Evolutionary conservation across 352 stramenopile genomes (phyloP), one percentile per base, ranked within the genome.

Genomic region (Globisporangium alternatum): DNA sequence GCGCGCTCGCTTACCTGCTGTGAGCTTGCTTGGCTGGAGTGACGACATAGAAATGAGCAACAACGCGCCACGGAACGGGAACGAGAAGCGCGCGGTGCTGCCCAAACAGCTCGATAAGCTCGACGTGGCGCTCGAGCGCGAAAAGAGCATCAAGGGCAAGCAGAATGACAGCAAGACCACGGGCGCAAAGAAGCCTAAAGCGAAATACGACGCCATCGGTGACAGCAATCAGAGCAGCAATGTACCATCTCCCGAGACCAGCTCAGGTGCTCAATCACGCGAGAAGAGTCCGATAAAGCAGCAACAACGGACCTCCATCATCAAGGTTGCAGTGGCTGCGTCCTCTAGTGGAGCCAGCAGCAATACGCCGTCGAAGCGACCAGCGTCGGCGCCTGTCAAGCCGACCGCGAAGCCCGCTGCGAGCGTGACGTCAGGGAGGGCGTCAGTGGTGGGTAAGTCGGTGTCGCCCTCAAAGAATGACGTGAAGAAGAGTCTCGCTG

Each of bases 81-180:
- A 21, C n/a, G 30, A 28, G 21, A 74, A 65, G 58, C 60, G 63
- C 15, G 35, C 47, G 5, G 25, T 13, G 25, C 37, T 44, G 25
- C 63, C 66, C 33, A 76, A 70, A 48, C 60, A 49, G 25, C 61
- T 62, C 8, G 41, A 56, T n/a, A 56, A 70, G 5, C 76, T 78
- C 25, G 75, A 68, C 31, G 60, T 75, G 45, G 70, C 60, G 10
- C 59, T 75, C 25, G 75, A 69, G 31, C 75, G 70, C 41, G 69
- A 72, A 1, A 71, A 69, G n/a, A 48, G 43, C 12, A 2, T 49
- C 41, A 61, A 44, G 33, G 0, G 28, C 41, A 51, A 58, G 56
- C n/a, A 52, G 47, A 52, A 17, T 35, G 22, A 2, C 59, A 59
- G 54, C 51, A 69, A 55, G 9, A 28, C 2, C 25, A 28, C 2